phyloP scores from a whole-genome alignment of 495 filamentous ascomycete species.

The Choiromyces venosus region DNA sequence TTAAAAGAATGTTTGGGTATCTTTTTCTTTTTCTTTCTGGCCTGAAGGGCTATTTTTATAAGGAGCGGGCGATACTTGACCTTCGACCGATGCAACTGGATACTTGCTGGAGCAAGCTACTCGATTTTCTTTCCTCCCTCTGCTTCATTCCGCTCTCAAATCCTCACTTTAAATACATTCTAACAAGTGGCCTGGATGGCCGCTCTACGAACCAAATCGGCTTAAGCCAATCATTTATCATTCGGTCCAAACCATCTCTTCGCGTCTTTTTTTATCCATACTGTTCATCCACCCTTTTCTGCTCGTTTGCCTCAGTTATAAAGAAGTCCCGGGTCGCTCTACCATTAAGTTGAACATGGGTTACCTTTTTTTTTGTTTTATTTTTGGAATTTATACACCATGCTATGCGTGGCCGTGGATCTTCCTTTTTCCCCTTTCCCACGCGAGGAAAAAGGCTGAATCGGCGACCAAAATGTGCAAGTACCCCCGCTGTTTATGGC shows the following conservation, averaged over 20 bases:
- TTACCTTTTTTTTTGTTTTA: not conserved
- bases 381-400: not conserved
- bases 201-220: not conserved
- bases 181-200: not conserved
- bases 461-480: not conserved
- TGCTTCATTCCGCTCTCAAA: not conserved
- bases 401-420: not conserved
- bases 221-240: not conserved
- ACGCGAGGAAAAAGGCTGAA: not conserved
- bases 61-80: not conserved
- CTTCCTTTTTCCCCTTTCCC: not conserved
- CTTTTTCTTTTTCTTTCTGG: not conserved
- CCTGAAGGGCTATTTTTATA: not conserved
- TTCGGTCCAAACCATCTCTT: not conserved
- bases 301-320: not conserved
- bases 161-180: not conserved
- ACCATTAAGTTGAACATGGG: not conserved
- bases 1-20: not conserved
- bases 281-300: not conserved
- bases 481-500: no score
- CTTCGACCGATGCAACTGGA: constrained; percentile 7
- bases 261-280: not conserved
- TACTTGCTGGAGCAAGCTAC: constrained; percentile 22
- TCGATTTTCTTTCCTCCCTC: not conserved
- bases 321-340: not conserved